Evolutionary conservation across 352 stramenopile genomes (phyloP).

Genomic region (Pythium angustatum): DNA sequence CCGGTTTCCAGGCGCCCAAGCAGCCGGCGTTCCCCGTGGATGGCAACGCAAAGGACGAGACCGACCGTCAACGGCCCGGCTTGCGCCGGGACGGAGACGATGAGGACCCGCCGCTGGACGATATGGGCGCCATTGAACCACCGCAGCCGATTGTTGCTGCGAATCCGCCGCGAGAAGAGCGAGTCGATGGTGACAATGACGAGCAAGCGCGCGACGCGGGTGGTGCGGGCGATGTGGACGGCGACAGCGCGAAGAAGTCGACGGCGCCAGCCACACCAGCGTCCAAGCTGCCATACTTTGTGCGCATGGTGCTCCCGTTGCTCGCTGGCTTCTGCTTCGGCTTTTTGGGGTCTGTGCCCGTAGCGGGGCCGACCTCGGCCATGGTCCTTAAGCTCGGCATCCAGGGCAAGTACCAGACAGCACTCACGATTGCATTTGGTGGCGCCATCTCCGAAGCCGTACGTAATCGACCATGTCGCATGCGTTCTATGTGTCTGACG

Average conservation of each 20-base stretch:
- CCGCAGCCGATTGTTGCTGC: conserved; percentile 22
- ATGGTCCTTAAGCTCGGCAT: conserved; percentile 90
- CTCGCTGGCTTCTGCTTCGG: conserved; percentile 83
- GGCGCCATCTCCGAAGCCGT: conserved; percentile 85
- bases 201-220: background rate
- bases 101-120: conserved; percentile 11
- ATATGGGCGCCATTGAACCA: conserved; percentile 11
- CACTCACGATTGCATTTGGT: conserved; percentile 78
- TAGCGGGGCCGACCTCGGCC: conserved; percentile 81
- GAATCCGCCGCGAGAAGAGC: background rate
- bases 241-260: background rate
- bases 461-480: background rate
- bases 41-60: conserved; percentile 4
- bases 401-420: conserved; percentile 81
- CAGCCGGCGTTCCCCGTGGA: conserved; percentile 4
- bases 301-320: conserved; percentile 70
- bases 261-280: background rate
- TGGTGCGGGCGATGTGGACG: background rate
- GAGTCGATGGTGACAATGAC: conserved; percentile 2
- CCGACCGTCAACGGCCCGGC: too few relatives aligned
- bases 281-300: conserved; percentile 43
- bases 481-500: background rate
- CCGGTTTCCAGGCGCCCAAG: conserved; percentile 24
- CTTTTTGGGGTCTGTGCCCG: conserved; percentile 82
- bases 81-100: background rate